These are phyloP conservation scores for Teunomyces barrocoloradensis DNA, from an alignment of 805 yeast species.

Conservation along the genomic window DNA sequence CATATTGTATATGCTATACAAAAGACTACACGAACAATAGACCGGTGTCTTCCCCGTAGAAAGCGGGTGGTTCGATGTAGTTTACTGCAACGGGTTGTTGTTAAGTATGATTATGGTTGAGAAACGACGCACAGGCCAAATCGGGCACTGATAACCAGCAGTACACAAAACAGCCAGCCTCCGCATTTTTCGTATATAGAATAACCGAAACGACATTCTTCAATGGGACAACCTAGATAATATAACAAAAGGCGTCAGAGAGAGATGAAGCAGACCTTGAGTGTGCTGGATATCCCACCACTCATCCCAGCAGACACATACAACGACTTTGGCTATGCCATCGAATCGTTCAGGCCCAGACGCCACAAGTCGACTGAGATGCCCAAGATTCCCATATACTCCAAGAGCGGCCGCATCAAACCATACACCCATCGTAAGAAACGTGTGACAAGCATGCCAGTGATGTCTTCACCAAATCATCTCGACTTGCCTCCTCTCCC, in stretches of 20 bases:
- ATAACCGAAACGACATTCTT: neutral
- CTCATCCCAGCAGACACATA: slow-evolving; percentile 19
- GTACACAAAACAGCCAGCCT: slow-evolving; percentile 1
- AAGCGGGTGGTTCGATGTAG: too few relatives aligned
- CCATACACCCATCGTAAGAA: slow-evolving; percentile 8
- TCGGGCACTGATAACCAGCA: slow-evolving; percentile 1
- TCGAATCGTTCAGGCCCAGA: slow-evolving; percentile 27
- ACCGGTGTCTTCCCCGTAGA: too few relatives aligned
- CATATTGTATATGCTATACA: too few relatives aligned
- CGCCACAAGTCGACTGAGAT: slow-evolving; percentile 23
- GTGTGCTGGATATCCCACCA: slow-evolving; percentile 20
- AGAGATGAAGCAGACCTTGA: neutral
- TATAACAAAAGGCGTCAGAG: neutral
- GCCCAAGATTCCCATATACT: slow-evolving; percentile 27
- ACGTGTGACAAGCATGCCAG: slow-evolving; percentile 25
- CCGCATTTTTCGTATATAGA: slow-evolving; percentile 1
- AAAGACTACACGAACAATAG: too few relatives aligned
- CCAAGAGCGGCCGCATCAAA: slow-evolving; percentile 20
- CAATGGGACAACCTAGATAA: neutral
- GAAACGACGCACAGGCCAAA: neutral
- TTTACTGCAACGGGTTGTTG: neutral
- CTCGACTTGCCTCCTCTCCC: neutral
- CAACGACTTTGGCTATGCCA: slow-evolving; percentile 28
- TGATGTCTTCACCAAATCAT: slow-evolving; percentile 1
- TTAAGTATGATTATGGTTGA: neutral